Percentiles rank a stretch among this genome's conserved stretches.
Evolutionary conservation across 331 rosid genomes (phyloP).

Genomic region (Ulmus americana): DNA sequence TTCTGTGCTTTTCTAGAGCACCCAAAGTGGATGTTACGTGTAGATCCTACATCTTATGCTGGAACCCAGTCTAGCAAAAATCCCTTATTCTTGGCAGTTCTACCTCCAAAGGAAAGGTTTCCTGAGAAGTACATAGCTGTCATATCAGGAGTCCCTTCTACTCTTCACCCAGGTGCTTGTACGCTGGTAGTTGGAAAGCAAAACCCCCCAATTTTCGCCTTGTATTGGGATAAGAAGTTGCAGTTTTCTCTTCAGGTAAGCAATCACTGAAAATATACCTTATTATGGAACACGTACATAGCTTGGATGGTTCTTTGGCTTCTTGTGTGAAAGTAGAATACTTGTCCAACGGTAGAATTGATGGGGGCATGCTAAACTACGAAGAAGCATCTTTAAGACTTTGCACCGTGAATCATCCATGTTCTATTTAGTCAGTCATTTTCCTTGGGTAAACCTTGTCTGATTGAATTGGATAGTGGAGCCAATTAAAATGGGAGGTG

Average conservation of each 20-base stretch:
- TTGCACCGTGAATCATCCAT: too few relatives aligned
- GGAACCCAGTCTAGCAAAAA: slow-evolving; percentile 77
- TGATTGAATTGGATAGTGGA: too few relatives aligned
- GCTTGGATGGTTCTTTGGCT: too few relatives aligned
- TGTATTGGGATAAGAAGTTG: slow-evolving; percentile 89
- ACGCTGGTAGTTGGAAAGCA: slow-evolving; percentile 65
- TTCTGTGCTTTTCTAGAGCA: slow-evolving; percentile 93
- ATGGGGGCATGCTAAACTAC: too few relatives aligned
- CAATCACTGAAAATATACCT: background rate
- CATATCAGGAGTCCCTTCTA: slow-evolving; percentile 61
- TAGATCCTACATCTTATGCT: slow-evolving; percentile 65
- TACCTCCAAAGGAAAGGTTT: slow-evolving; percentile 85
- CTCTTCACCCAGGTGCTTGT: slow-evolving; percentile 79
- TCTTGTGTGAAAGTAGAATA: too few relatives aligned
- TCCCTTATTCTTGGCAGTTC: slow-evolving; percentile 76
- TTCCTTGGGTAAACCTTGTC: too few relatives aligned
- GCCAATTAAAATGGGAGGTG: too few relatives aligned
- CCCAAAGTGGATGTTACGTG: slow-evolving; percentile 96
- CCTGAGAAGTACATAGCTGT: slow-evolving; percentile 87
- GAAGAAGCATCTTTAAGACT: too few relatives aligned
- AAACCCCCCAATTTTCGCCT: slow-evolving; percentile 73
- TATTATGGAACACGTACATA: too few relatives aligned
- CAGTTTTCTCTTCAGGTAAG: slow-evolving; percentile 91
- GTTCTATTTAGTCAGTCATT: too few relatives aligned
- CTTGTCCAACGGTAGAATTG: too few relatives aligned